Evolutionary conservation across 345 rosid genomes (phyloP).

Genomic region (Pistacia atlantica): DNA sequence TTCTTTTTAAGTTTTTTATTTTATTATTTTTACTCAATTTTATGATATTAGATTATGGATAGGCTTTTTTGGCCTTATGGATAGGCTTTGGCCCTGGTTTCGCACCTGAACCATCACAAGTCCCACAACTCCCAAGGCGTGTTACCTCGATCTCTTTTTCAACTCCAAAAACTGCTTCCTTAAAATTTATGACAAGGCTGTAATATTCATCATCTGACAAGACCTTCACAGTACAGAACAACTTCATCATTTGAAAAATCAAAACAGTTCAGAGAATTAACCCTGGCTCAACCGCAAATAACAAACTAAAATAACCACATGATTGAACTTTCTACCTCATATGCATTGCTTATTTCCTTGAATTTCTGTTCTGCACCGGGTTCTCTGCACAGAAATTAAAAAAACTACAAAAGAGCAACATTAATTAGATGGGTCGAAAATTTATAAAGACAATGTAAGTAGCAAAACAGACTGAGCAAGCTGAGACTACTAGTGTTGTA

Average conservation of each 20-base stretch:
- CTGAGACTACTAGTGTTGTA: neutral
- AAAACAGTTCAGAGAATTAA: conserved; percentile 2
- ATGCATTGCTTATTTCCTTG: conserved; percentile 98
- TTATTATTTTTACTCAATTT: no score
- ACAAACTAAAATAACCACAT: conserved; percentile 17
- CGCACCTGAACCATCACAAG: conserved; percentile 92
- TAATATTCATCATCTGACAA: no score
- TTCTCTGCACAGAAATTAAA: conserved; percentile 54
- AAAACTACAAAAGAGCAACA: conserved; percentile 1
- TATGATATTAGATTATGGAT: no score
- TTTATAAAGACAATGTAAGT: neutral
- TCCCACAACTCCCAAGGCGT: no score
- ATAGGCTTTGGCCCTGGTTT: no score
- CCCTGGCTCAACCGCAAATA: conserved; percentile 3
- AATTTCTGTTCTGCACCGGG: conserved; percentile 89
- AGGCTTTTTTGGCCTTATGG: no score
- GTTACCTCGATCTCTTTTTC: no score
- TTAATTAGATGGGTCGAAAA: neutral
- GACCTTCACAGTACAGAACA: conserved; percentile 55
- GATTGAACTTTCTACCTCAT: conserved; percentile 65
- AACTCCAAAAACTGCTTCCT: no score
- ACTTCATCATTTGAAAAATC: conserved; percentile 9
- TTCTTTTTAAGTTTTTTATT: no score
- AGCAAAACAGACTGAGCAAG: neutral
- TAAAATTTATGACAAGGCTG: no score